Conservation (phyloP, 2,329 filamentous ascomycete genomes). For the Aspergillus transmontanensis region DNA sequence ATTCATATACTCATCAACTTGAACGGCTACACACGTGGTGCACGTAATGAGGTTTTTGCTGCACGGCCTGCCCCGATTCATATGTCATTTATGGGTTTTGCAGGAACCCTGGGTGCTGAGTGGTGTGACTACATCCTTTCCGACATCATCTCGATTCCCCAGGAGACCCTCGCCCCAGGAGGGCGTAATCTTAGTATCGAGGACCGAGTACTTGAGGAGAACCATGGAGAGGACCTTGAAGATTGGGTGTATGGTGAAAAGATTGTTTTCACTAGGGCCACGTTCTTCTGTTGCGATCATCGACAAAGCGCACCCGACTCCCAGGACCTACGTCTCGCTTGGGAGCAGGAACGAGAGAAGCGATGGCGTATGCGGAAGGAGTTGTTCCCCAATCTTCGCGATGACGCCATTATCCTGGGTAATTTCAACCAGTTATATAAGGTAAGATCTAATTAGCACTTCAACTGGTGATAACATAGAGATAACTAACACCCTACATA, state of each 20-base stretch:
- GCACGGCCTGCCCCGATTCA: conserved; percentile 92
- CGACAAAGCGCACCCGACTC: conserved; percentile 81
- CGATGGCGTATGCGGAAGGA: conserved; percentile 94
- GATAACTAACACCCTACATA: conserved; percentile 40
- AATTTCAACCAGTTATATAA: conserved; percentile 99
- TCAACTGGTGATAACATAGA: not conserved
- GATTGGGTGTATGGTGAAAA: conserved; percentile 97
- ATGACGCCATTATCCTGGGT: conserved; percentile 86
- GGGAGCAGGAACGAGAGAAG: conserved; percentile 79
- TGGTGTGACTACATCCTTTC: conserved; percentile 98
- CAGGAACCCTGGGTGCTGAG: conserved; percentile 90
- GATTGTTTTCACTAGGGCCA: conserved; percentile 89
- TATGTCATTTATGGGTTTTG: conserved; percentile 99
- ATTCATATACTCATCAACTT: conserved; percentile 96
- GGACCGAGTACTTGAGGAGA: conserved; percentile 64
- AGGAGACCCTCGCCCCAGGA: conserved; percentile 76
- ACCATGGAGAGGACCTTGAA: conserved; percentile 69
- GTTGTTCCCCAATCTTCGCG: conserved; percentile 78
- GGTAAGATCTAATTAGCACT: conserved; percentile 55
- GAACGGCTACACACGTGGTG: conserved; percentile 96
- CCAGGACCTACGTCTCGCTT: conserved; percentile 67
- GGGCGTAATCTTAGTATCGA: conserved; percentile 73
- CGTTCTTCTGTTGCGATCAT: conserved; percentile 98
- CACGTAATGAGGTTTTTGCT: conserved; percentile 96
- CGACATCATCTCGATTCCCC: conserved; percentile 83